Evolutionary conservation across 108 stramenopile species (phyloP), one percentile per base, ranked within the genome.

Genomic region (Nitzschia inconspicua): DNA sequence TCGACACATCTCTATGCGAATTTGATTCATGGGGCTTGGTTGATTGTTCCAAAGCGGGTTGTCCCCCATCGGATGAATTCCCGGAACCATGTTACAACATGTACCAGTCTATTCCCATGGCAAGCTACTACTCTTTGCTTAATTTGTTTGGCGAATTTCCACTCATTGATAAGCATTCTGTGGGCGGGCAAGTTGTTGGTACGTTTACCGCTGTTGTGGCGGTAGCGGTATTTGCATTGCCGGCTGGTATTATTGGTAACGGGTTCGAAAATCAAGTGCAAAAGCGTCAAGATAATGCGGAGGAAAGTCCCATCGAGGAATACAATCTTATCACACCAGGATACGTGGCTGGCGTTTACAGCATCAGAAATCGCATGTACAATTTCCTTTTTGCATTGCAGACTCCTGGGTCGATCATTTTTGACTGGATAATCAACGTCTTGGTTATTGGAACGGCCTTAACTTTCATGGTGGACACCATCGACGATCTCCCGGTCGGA

Each of bases 111-210:
- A 91, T 91, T 35, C 68, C 86, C 14, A 63, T 71, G 46, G 68
- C 88, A 0, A 73, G 73, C n/a, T 95, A 86, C 71, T 95, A 85
- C 65, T 68, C 90, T 2, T 58, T 95, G 24, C 68, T 92, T 39
- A 86, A 95, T 54, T 70, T 95, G 16, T 95, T 94, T 70, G 95
- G 95, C 35, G 95, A 95, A 67, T 95, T 88, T 44, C 92, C 95
- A 6, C 66, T 94, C 9, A 72, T 93, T 44, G 85, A 85, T 55
- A 75, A 91, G 34, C 95, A 93, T 65, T 70, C 65, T 30, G 57
- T 70, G 6, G 65, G 61, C 26, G 95, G 95, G 13, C 78, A 86
- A 56, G 26, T 88, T 36, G 62, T 95, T 1, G 92, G 89, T 1
- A 90, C 91, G 7, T 67, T 94, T 32, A 95, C 95, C 9, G 88